Evolutionary conservation across 176 grass and related monocot species (phyloP).

Genomic region (Ananas comosus): DNA sequence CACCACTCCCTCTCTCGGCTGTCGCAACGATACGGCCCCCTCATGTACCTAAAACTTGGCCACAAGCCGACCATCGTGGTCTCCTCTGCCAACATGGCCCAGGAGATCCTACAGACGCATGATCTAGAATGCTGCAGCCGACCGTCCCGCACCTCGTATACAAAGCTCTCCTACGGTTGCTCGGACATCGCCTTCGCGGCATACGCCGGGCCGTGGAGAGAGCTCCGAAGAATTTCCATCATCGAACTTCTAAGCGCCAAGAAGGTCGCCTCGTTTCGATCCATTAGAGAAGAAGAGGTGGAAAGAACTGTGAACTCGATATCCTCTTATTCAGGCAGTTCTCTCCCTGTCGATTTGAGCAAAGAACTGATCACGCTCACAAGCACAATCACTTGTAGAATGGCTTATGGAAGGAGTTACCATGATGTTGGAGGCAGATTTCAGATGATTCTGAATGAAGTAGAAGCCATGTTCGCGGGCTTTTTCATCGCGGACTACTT

Average conservation of each 20-base stretch:
- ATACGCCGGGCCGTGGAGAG: constrained; percentile 10
- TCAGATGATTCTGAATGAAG: constrained; percentile 9
- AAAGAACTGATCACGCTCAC: constrained; percentile 11
- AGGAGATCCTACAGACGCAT: not conserved
- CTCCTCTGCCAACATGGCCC: not conserved
- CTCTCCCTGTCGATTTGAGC: constrained; percentile 1
- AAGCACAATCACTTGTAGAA: constrained; percentile 5
- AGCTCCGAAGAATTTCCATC: constrained; percentile 14
- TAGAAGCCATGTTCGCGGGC: not conserved
- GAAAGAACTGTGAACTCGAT: not conserved
- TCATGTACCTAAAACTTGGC: not conserved
- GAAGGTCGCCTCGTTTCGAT: constrained; percentile 8
- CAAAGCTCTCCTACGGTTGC: constrained; percentile 8
- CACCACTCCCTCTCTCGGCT: not conserved
- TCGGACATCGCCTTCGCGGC: not conserved
- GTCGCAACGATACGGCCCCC: not conserved
- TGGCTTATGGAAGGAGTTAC: not conserved
- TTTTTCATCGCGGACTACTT: constrained; percentile 21
- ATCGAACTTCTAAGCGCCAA: constrained; percentile 7
- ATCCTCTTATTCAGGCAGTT: not conserved
- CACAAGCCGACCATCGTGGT: not conserved
- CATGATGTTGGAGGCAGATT: not conserved
- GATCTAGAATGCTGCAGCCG: not conserved
- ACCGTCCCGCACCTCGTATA: not conserved
- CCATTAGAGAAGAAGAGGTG: constrained; percentile 11